A percentile compares a stretch with the other conserved stretches of the same genome.
These are phyloP conservation scores for Phytophthora agathidicida DNA, from an alignment of 352 stramenopile species.

Conservation along the genomic window DNA sequence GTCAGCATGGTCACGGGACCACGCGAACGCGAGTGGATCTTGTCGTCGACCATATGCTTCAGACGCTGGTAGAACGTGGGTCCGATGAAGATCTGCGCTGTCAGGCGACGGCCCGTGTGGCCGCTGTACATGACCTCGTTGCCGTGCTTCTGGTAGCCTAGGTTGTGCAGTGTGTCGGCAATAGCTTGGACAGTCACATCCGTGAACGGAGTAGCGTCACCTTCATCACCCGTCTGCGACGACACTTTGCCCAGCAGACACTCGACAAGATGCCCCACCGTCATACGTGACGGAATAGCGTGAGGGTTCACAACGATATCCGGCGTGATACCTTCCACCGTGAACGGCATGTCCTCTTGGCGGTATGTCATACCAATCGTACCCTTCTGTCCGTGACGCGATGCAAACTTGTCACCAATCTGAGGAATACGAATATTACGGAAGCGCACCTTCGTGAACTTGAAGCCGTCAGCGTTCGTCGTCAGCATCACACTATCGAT, in stretches of 20 bases:
- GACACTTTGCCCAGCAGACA: slow-evolving; percentile 99
- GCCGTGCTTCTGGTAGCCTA: slow-evolving; percentile 99
- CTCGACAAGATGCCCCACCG: slow-evolving; percentile 99
- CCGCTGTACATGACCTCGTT: slow-evolving; percentile 99
- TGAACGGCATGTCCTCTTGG: slow-evolving; percentile 99
- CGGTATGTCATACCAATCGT: slow-evolving; percentile 99
- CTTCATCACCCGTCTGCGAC: slow-evolving; percentile 96
- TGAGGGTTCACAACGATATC: slow-evolving; percentile 99
- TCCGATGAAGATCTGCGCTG: slow-evolving; percentile 98
- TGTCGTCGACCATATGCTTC: slow-evolving; percentile 99
- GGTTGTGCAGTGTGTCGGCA: slow-evolving; percentile 92
- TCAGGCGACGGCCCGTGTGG: slow-evolving; percentile 97
- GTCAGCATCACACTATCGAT: slow-evolving; percentile 99
- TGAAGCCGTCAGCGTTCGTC: slow-evolving; percentile 97
- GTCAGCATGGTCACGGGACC: slow-evolving; percentile 98
- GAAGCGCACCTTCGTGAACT: slow-evolving; percentile 98
- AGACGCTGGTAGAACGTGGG: slow-evolving; percentile 99
- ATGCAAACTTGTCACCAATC: slow-evolving; percentile 99
- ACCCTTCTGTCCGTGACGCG: slow-evolving; percentile 90
- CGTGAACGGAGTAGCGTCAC: slow-evolving; percentile 99
- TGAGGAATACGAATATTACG: slow-evolving; percentile 98
- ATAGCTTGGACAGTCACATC: slow-evolving; percentile 98
- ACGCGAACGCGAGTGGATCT: slow-evolving; percentile 98
- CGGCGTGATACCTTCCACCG: slow-evolving; percentile 97
- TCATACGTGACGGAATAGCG: slow-evolving; percentile 99